Conservation (phyloP, 129 eudicot genomes). For the Sambucus nigra region DNA sequence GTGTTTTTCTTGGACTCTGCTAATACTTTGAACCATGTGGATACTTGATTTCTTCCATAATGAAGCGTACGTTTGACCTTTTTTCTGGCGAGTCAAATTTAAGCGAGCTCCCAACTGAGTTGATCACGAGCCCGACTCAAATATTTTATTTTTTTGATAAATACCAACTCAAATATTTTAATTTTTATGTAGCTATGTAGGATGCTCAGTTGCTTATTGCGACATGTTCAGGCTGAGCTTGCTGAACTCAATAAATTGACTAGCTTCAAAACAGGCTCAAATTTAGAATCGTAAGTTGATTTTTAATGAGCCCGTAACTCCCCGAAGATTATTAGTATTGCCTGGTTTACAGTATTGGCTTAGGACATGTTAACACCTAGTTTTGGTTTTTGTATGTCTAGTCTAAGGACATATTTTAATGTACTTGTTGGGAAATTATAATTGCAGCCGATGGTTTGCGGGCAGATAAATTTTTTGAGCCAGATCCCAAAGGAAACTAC, state of each 20-base stretch:
- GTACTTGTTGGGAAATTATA: slow-evolving; percentile 6
- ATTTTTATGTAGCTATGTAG: neutral
- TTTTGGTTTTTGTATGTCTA: neutral
- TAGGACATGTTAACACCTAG: neutral
- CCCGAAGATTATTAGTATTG: neutral
- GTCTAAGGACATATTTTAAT: neutral
- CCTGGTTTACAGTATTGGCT: neutral
- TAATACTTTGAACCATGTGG: too few relatives aligned
- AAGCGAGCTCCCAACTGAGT: too few relatives aligned
- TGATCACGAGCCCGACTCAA: too few relatives aligned
- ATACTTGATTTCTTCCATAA: too few relatives aligned
- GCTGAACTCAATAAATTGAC: too few relatives aligned
- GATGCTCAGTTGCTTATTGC: neutral
- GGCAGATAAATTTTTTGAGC: slow-evolving; percentile 95
- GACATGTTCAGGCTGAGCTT: neutral
- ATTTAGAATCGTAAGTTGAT: neutral
- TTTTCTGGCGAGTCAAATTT: too few relatives aligned
- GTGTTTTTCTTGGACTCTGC: too few relatives aligned
- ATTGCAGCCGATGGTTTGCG: slow-evolving; percentile 94
- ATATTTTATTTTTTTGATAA: neutral
- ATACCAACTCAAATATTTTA: neutral
- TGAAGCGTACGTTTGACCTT: too few relatives aligned
- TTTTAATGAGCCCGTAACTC: too few relatives aligned
- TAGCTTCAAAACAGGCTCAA: too few relatives aligned
- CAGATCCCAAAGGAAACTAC: slow-evolving; percentile 69